Base-by-base conservation (phyloP, 129 eudicot species). In the Calendula officinalis region DNA sequence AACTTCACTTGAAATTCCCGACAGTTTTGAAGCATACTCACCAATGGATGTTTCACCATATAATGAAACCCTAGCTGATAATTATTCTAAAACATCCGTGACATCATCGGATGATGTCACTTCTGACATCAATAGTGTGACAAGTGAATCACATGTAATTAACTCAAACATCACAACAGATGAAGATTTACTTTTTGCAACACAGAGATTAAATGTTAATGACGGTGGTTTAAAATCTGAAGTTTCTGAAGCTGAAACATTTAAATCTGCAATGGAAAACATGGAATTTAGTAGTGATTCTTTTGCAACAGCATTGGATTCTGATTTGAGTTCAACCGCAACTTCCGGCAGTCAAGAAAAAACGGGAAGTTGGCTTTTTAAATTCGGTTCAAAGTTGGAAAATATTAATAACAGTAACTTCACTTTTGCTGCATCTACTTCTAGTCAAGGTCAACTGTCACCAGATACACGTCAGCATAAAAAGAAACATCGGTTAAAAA, bases 21-120 rank as follows among this genome's bases (percentile, higher is more conserved):
- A 94, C 3, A 69, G 83, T 41, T 81, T 66, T 42, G 91, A 85
- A 69, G 76, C 88, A 35, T 94, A 80, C 67, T 94, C 99, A 1
- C 99, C 97, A 4, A 94, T 94, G 99, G 99, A 94, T 62, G 66
- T 78, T 60, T 94, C 97, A 10, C 99, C 99, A 17, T 88, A 81
- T 77, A 85, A 60, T n/a, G 92, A 94, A 74, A 80, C 76, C 13
- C 63, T 66, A 36, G 85, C 80, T 36, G 84, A 75, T 32, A 66
- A 30, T 58, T 60, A 70, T 53, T 77, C 85, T 3, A 72, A 88
- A 74, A 71, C 80, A 43, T 85, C 96, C 11, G 82, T 91, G 69
- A 72, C 95, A 42, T 78, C 95, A 42, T 78, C 88, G 35, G 91
- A 88, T 61, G 91, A 81, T 62, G 61, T 51, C 32, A 60, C 68